Base-by-base conservation (phyloP, 805 yeast species). In the Zygosaccharomyces gambellarensis region DNA sequence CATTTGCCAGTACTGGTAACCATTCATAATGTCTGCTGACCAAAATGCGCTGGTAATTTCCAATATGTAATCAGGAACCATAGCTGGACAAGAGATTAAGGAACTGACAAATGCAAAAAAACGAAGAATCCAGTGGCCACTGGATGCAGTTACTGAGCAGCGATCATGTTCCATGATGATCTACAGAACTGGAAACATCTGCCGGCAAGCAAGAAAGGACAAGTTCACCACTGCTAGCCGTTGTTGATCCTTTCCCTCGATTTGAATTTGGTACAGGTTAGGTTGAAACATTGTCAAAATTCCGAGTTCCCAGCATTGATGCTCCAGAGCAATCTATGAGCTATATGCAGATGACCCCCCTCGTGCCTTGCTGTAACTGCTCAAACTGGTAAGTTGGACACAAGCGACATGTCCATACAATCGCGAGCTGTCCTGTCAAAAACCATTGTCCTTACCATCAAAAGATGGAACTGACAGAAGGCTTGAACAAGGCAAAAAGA, bases 361-460 rank as follows among this genome's bases (percentile, higher is more conserved):
- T 30, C 30, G 45, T 34, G 10, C 11, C 36, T 42, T 42, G 45
- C 45, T 31, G 45, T 30, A 34, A 21, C 42, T 42, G 14, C 45
- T 34, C 25, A 31, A 42, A 42, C 34, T 42, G 45, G 45, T 30
- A 42, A 34, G 45, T 30, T 11, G 17, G 17, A 29, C 29, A 42
- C 12, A 5, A 34, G n/a, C 36, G 45, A 42, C 32, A 42, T 42
- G 45, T 42, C 45, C 38, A 42, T 42, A 42, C 45, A 29, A 30
- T 30, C 45, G 45, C 45, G 45, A 30, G 34, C 28, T 25, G 28
- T 25, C 9, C 9, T 25, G 28, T 25, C 9, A 8, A 25, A 21
- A 19, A 14, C 34, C 38, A 34, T 34, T 34, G 38, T 34, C 8
- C 22, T 5, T 10, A 4, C 22, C 28, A 25, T 8, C 9, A 25